phyloP scores from a whole-genome alignment of 129 eudicot species.

The Centrapalus pauciflorus region DNA sequence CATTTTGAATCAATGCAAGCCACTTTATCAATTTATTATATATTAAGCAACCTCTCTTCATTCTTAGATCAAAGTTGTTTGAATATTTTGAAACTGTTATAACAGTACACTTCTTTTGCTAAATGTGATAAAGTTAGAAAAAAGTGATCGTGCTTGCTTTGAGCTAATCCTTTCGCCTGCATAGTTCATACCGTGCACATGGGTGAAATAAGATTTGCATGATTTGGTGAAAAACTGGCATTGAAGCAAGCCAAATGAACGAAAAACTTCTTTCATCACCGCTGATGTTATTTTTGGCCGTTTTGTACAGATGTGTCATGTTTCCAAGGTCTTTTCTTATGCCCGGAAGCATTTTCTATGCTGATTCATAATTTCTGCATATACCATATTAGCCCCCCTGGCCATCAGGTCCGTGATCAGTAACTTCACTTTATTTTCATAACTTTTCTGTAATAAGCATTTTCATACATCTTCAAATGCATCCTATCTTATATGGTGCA shows the following conservation, averaged over 20 bases:
- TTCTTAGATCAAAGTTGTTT: background rate
- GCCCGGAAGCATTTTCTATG: conserved; percentile 92
- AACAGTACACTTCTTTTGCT: background rate
- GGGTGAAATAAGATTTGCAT: background rate
- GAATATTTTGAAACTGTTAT: background rate
- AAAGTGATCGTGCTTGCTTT: conserved; percentile 9
- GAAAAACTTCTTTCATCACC: background rate
- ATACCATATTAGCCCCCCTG: conserved; percentile 95
- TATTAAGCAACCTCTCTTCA: background rate
- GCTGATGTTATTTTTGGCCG: conserved; percentile 3
- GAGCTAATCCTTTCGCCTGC: background rate
- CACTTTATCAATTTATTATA: background rate
- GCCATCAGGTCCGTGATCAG: conserved; percentile 76
- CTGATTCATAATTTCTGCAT: conserved; percentile 93
- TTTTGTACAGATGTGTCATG: conserved; percentile 76
- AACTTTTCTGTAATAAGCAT: background rate
- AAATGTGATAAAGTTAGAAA: background rate
- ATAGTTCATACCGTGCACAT: background rate
- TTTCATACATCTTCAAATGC: background rate
- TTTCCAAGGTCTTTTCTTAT: conserved; percentile 88
- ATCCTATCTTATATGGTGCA: conserved; percentile 35
- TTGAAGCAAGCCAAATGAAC: background rate
- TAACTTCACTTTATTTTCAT: background rate
- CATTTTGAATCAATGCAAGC: background rate
- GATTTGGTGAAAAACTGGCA: conserved; percentile 6